Evolutionary conservation across 129 eudicot genomes (phyloP), one percentile per base, ranked within the genome.

Genomic region (Pseudognaphalium luteoalbum): DNA sequence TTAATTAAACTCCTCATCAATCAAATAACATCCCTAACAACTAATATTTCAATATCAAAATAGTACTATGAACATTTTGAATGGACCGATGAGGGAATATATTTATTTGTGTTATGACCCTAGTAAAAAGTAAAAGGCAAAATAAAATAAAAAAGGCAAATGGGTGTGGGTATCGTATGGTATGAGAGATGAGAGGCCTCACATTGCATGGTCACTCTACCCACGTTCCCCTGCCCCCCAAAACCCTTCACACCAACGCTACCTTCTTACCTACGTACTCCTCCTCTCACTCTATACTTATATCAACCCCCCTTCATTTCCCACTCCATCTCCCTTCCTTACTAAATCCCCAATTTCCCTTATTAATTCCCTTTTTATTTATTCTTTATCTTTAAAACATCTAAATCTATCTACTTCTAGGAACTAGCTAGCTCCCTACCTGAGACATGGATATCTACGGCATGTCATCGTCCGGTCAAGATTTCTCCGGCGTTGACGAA

Each of bases 151-250:
- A 25, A 68, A 58, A 56, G 35, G 66, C 20, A 58, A 73, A 79
- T 44, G 47, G 72, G 66, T 66, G 71, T 6, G 7, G 68, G 32
- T 15, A 20, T 25, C 42, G 79, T 28, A 20, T 25, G 59, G 79
- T 28, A 82, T 64, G 62, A 81, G 78, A 66, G 71, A 82, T 64
- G 62, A 81, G 78, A 66, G 71, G 47, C 81, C 67, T 80, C 83
- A 80, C 80, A 81, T 69, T 88, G 88, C 90, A 86, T 88, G 90
- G 85, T 83, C 83, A 81, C 90, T 86, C 88, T 73, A 69, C 87
- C 90, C 93, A 88, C 88, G 93, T 88, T 88, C 90, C 80, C 20
- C 63, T 88, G 93, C 93, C 11, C 62, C 60, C 78, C 35, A 4
- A 72, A 70, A 73, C 81, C 85, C 81, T 84, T 81, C 20, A 19